phyloP scores from a whole-genome alignment of 2,329 filamentous ascomycete species.

The Aureobasidium pullulans region DNA sequence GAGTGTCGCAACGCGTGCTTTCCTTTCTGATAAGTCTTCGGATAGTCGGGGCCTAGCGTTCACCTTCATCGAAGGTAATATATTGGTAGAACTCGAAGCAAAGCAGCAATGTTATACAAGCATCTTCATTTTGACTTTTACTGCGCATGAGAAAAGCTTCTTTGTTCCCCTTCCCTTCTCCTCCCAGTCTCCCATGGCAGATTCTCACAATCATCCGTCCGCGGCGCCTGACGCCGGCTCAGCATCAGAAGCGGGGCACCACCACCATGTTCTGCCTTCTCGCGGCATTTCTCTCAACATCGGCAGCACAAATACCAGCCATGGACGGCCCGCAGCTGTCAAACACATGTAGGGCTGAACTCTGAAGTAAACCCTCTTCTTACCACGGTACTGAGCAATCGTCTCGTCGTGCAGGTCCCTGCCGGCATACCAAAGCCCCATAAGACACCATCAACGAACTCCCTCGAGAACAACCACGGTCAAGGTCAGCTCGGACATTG shows the following conservation, averaged over 20 bases:
- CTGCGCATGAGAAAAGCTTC: background rate
- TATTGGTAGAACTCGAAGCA: background rate
- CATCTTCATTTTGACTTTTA: conserved; percentile 6
- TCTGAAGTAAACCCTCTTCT: background rate
- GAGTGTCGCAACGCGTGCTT: background rate
- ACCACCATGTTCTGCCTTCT: conserved; percentile 32
- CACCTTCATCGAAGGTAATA: background rate
- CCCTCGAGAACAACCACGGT: conserved; percentile 54
- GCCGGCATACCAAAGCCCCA: conserved; percentile 54
- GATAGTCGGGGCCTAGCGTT: background rate
- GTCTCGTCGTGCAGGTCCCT: conserved; percentile 40
- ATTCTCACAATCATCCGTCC: conserved; percentile 1
- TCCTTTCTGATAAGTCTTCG: conserved; percentile 1
- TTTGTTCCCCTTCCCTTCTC: background rate
- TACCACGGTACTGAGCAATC: conserved; percentile 12
- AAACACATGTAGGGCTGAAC: conserved; percentile 41
- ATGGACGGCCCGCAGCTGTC: conserved; percentile 35
- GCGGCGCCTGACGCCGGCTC: background rate
- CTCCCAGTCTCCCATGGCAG: background rate
- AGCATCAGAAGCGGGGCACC: conserved; percentile 22
- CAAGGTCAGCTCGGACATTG: conserved; percentile 41
- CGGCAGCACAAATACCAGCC: conserved; percentile 28
- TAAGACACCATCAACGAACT: conserved; percentile 57
- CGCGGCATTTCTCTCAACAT: conserved; percentile 43
- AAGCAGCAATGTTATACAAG: conserved; percentile 8